Conservation (phyloP, 1,284 basidiomycete species). For the Termitomyces sp. region DNA sequence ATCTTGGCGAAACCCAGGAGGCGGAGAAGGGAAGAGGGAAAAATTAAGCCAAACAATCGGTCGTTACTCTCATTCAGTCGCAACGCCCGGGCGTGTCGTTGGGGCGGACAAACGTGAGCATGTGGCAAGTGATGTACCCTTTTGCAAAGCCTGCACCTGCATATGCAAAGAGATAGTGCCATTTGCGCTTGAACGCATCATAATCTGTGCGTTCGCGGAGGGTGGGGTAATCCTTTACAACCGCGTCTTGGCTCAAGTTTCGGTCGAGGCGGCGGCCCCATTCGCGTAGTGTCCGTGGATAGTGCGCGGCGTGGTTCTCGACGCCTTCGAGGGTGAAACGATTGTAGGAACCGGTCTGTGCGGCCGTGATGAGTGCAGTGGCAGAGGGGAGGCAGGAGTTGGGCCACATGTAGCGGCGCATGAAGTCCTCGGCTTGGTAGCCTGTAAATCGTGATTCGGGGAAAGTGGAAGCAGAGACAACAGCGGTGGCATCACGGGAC, state of each 20-base stretch:
- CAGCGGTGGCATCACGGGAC: constrained; percentile 58
- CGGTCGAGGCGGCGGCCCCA: constrained; percentile 74
- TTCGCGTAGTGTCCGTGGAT: constrained; percentile 85
- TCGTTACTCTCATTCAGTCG: constrained; percentile 28
- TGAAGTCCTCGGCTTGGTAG: constrained; percentile 85
- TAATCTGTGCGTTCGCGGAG: constrained; percentile 50
- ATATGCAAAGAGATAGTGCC: constrained; percentile 76
- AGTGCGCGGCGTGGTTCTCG: constrained; percentile 85
- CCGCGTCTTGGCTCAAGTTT: constrained; percentile 53
- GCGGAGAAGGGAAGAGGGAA: background rate
- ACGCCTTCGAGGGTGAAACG: constrained; percentile 82
- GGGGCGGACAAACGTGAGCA: constrained; percentile 62
- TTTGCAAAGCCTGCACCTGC: constrained; percentile 70
- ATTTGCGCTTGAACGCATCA: constrained; percentile 66
- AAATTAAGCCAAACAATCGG: background rate
- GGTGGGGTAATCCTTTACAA: constrained; percentile 52
- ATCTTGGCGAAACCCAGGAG: background rate
- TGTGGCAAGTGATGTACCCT: constrained; percentile 74
- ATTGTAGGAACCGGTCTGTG: constrained; percentile 59
- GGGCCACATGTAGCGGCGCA: constrained; percentile 91
- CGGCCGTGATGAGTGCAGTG: constrained; percentile 64
- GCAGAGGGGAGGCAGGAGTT: constrained; percentile 85
- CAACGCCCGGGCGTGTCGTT: constrained; percentile 40
- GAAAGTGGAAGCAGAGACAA: constrained; percentile 81
- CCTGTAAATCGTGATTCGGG: constrained; percentile 70